A percentile compares a stretch with the other conserved stretches of the same genome.
phyloP scores from a whole-genome alignment of 176 grass and related monocot species.

The Oryza meridionalis region DNA sequence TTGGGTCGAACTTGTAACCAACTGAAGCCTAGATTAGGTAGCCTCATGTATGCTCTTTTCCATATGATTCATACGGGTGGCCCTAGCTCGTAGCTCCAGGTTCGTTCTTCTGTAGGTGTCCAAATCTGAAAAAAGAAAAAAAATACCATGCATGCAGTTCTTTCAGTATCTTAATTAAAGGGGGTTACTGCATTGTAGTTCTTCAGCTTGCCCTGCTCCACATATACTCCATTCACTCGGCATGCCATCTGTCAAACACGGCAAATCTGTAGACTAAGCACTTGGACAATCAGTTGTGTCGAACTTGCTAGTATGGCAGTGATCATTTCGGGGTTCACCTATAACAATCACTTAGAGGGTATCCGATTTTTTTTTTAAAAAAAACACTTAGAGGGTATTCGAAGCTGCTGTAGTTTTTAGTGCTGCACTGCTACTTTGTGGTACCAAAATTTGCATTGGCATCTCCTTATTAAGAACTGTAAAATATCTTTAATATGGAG shows the following conservation, averaged over 20 bases:
- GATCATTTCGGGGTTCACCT: not conserved
- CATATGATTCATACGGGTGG: not conserved
- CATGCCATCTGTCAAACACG: not conserved
- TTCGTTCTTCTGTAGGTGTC: not conserved
- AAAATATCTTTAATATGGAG: not conserved
- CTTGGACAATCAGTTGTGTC: not conserved
- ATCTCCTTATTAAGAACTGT: not conserved
- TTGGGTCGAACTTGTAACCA: not conserved
- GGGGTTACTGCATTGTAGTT: not conserved
- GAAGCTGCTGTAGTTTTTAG: not conserved
- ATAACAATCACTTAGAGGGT: not conserved
- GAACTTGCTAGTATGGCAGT: not conserved
- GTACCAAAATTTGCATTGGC: not conserved
- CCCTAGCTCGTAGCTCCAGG: not conserved
- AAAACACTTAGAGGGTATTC: not conserved
- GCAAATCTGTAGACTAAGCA: not conserved
- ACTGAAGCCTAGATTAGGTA: not conserved
- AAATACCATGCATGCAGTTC: not conserved
- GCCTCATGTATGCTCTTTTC: slow-evolving; percentile 3
- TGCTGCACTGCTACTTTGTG: not conserved
- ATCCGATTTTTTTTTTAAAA: not conserved
- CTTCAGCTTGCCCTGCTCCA: not conserved
- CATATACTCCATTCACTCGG: not conserved
- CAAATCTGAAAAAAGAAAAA: not conserved
- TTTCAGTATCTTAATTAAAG: not conserved